These are phyloP conservation scores for Nemophila menziesii DNA, from an alignment of 257 asterid species.

Conservation along the genomic window DNA sequence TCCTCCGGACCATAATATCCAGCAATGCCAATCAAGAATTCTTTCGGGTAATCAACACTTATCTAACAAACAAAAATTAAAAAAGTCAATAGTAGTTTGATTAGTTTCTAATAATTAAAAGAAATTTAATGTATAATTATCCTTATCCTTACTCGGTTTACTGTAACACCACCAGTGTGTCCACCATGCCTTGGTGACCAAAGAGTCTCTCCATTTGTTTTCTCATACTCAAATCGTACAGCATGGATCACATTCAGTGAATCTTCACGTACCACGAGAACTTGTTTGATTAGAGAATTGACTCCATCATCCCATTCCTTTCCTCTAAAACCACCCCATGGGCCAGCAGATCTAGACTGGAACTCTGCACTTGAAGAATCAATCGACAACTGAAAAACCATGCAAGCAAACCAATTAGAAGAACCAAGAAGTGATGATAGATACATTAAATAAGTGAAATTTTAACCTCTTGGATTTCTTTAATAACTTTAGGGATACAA, in stretches of 20 bases:
- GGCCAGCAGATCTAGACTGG: constrained; percentile 10
- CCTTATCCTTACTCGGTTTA: not conserved
- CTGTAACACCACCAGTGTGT: not conserved
- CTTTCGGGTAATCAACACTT: not conserved
- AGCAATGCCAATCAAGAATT: constrained; percentile 8
- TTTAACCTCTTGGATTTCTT: not conserved
- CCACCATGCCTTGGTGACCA: constrained; percentile 12
- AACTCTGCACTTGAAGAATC: constrained; percentile 1
- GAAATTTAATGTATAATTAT: no score
- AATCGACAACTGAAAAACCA: not conserved
- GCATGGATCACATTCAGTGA: not conserved
- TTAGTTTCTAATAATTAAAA: no score
- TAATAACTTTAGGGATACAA: not conserved
- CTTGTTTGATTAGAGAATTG: constrained; percentile 4
- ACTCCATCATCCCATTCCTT: constrained; percentile 20
- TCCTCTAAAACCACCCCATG: constrained; percentile 11
- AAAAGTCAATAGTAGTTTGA: no score
- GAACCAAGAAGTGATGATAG: no score
- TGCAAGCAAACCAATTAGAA: not conserved
- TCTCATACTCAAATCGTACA: constrained; percentile 6
- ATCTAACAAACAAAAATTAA: not conserved
- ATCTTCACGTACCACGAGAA: not conserved
- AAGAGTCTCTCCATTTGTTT: not conserved
- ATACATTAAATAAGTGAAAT: not conserved
- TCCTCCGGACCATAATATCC: constrained; percentile 3